Evolutionary conservation across 352 stramenopile genomes (phyloP), one percentile per base, ranked within the genome.

Genomic region (Globisporangium uncinulatum): DNA sequence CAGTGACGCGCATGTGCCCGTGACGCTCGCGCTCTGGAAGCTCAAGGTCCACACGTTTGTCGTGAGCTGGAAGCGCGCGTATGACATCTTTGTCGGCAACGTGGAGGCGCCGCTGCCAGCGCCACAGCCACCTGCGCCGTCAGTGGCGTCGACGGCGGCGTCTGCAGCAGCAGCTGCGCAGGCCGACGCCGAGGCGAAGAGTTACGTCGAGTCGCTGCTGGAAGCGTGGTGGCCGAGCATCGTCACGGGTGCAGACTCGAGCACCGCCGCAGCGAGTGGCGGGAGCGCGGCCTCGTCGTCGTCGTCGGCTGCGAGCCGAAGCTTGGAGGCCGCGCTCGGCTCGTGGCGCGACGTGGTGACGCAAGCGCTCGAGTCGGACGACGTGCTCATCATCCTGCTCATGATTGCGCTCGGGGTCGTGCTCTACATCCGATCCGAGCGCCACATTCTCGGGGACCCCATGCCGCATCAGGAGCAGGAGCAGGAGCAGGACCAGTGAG

Each of bases 11-110:
- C 67, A 74, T 39, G 87, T 93, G 14, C 87, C 88, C 0, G 79
- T 89, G 15, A 87, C 73, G 19, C 61, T 97, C n/a, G 88, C 86
- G 31, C 63, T 95, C 34, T 92, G 79, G 79, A 94, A 94, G 49
- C 61, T 92, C 64, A 71, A 73, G n/a, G 65, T 61, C 24, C 80
- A 93, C 60, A 78, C 81, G 59, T 61, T 58, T 36, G 37, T 84
- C 5, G 54, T 63, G n/a, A 70, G 60, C 2, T 93, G 79, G 81
- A 79, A 76, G 32, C 71, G 66, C 20, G 79, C 70, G 76, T 91
- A 70, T 66, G 65, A 87, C 24, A 74, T 83, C 41, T 62, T 85
- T 13, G 63, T 87, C 17, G 80, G 80, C 31, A 80, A 83, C 46
- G 60, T 75, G 11, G 47, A 63, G 50, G 70, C 68, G 17, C 63